Evolutionary conservation across 139 green algal genomes (phyloP).

Genomic region (Prasinococcaceae sp.): DNA sequence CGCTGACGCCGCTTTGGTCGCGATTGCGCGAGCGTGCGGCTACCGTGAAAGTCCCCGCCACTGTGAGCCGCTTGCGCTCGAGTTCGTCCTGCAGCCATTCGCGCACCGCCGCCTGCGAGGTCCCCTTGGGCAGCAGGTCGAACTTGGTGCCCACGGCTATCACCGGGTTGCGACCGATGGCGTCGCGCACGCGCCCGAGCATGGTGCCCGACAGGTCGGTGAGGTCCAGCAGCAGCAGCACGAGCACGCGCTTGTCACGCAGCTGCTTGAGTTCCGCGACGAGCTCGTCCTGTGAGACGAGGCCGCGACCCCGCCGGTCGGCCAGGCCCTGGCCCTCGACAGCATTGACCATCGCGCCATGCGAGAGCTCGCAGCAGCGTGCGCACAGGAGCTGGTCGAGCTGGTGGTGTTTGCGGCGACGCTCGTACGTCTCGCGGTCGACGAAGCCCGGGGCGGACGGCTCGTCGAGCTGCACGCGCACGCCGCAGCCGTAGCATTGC

Average conservation of each 20-base stretch:
- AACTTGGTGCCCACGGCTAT: slow-evolving; percentile 80
- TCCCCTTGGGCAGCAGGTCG: slow-evolving; percentile 68
- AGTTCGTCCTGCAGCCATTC: slow-evolving; percentile 58
- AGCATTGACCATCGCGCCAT: no score
- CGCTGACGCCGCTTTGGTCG: no score
- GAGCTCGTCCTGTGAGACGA: no score
- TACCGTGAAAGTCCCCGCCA: no score
- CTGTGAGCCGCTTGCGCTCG: slow-evolving; percentile 43
- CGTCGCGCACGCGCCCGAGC: slow-evolving; percentile 52
- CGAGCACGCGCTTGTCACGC: no score
- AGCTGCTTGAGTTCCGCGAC: no score
- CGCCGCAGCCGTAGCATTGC: slow-evolving; percentile 75
- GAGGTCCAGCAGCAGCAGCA: slow-evolving; percentile 78
- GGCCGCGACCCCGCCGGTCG: no score
- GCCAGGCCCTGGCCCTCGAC: no score
- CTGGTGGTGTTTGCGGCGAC: slow-evolving; percentile 40
- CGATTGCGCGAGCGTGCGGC: no score
- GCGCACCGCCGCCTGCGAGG: slow-evolving; percentile 26
- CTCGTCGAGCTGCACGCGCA: slow-evolving; percentile 37
- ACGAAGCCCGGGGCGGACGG: slow-evolving; percentile 45
- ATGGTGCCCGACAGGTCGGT: slow-evolving; percentile 64
- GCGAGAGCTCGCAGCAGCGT: neutral
- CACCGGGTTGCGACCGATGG: slow-evolving; percentile 85
- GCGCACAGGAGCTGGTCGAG: slow-evolving; percentile 42
- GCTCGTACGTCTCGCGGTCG: slow-evolving; percentile 34